phyloP scores from a whole-genome alignment of 2,329 filamentous ascomycete species.

The Pseudogymnoascus sp. region DNA sequence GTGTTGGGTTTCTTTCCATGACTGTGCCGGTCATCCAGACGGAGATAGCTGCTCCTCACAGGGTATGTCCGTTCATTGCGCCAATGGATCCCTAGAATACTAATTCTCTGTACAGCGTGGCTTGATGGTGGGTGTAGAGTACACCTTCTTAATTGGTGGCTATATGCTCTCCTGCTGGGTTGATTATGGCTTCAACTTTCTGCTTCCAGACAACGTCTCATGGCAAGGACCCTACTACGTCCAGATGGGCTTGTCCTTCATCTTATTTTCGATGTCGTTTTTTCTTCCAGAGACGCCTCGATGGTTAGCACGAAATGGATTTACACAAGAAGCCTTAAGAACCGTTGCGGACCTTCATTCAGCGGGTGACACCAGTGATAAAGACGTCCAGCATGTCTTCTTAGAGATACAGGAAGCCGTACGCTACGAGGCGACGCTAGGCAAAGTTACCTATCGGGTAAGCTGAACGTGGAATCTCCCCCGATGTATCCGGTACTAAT shows the following conservation, averaged over 20 bases:
- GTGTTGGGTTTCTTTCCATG: constrained; percentile 33
- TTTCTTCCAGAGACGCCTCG: constrained; percentile 33
- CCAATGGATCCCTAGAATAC: not conserved
- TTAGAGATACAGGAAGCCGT: constrained; percentile 33
- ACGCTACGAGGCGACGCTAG: constrained; percentile 30
- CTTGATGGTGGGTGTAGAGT: constrained; percentile 35
- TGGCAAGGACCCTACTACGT: constrained; percentile 30
- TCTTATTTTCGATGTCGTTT: constrained; percentile 30
- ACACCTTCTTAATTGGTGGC: constrained; percentile 31
- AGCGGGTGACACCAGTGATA: constrained; percentile 28
- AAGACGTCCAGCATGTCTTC: constrained; percentile 31
- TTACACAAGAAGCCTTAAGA: constrained; percentile 32
- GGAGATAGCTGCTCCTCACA: constrained; percentile 31
- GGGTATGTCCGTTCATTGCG: not conserved
- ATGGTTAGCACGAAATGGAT: constrained; percentile 35
- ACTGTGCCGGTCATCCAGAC: constrained; percentile 37
- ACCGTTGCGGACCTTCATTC: constrained; percentile 35
- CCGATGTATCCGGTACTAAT: not conserved
- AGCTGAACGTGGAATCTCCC: not conserved
- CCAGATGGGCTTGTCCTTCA: constrained; percentile 28
- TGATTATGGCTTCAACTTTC: constrained; percentile 32
- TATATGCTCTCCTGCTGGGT: constrained; percentile 35
- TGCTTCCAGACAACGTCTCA: constrained; percentile 28
- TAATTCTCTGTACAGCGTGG: constrained; percentile 21
- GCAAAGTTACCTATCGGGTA: constrained; percentile 29